A percentile compares a stretch with the other conserved stretches of the same genome.
These are phyloP conservation scores for Plasmodium vivax DNA, from an alignment of 169 alveolate species.

Conservation along the genomic window DNA sequence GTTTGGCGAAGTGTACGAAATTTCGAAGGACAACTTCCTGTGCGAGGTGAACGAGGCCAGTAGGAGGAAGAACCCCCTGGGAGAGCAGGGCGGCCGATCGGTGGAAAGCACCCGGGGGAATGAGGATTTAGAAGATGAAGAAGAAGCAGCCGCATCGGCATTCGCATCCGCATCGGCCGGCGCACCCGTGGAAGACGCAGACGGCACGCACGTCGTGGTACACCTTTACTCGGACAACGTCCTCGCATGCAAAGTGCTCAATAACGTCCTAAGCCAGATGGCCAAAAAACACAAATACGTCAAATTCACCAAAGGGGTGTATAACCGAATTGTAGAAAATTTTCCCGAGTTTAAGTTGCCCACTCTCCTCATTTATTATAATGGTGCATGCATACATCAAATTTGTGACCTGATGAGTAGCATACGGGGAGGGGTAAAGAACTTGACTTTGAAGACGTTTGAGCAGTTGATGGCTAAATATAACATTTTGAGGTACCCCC, in stretches of 20 bases:
- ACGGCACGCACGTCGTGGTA: conserved; percentile 81
- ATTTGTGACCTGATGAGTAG: conserved; percentile 64
- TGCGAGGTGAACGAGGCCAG: conserved; percentile 78
- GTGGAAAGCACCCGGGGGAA: conserved; percentile 12
- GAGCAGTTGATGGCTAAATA: conserved; percentile 32
- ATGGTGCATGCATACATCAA: conserved; percentile 82
- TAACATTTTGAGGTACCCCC: not conserved
- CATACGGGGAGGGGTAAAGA: conserved; percentile 54
- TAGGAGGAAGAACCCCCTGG: conserved; percentile 57
- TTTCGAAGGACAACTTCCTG: conserved; percentile 74
- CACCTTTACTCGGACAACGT: conserved; percentile 79
- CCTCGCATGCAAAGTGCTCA: conserved; percentile 76
- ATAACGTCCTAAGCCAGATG: conserved; percentile 59
- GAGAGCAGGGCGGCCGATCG: not conserved
- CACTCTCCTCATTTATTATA: conserved; percentile 80
- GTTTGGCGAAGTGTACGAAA: conserved; percentile 76
- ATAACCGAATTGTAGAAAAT: conserved; percentile 78
- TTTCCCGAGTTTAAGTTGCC: conserved; percentile 85
- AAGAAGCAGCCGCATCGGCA: not conserved
- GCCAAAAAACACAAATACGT: conserved; percentile 78
- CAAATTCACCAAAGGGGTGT: conserved; percentile 84
- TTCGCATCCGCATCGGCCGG: not conserved
- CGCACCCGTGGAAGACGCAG: not conserved
- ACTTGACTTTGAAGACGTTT: conserved; percentile 12
- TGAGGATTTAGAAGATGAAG: conserved; percentile 9